Conservation (phyloP, 1,284 basidiomycete genomes). For the Vanrija sp. region DNA sequence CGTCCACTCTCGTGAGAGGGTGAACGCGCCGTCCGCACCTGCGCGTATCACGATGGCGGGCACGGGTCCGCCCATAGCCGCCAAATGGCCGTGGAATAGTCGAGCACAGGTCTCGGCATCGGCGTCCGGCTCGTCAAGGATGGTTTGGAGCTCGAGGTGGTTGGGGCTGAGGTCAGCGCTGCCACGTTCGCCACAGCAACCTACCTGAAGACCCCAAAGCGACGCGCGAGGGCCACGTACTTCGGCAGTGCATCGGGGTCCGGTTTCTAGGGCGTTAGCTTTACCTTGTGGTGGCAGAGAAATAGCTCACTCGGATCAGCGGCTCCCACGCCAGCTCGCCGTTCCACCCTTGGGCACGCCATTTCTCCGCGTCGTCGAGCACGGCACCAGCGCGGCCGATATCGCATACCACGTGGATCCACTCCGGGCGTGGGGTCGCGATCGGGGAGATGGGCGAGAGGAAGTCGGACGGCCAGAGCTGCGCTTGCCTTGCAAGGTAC, state of each 20-base stretch:
- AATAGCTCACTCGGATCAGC: slow-evolving; percentile 49
- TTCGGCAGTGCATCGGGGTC: not conserved
- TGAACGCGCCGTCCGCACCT: slow-evolving; percentile 70
- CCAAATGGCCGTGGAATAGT: slow-evolving; percentile 8
- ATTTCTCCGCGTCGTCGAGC: slow-evolving; percentile 58
- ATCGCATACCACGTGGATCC: slow-evolving; percentile 82
- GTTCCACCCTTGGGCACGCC: slow-evolving; percentile 55
- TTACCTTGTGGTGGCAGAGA: not conserved
- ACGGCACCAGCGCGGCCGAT: slow-evolving; percentile 66
- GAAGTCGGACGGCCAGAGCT: slow-evolving; percentile 68
- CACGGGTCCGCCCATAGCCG: slow-evolving; percentile 48
- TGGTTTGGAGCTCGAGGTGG: slow-evolving; percentile 50
- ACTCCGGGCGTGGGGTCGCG: slow-evolving; percentile 52
- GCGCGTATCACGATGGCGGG: slow-evolving; percentile 64
- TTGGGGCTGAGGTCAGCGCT: slow-evolving; percentile 44
- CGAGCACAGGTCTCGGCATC: slow-evolving; percentile 10
- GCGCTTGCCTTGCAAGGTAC: slow-evolving; percentile 70
- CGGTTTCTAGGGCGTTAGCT: not conserved
- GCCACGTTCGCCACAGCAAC: slow-evolving; percentile 5
- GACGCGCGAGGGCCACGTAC: slow-evolving; percentile 16
- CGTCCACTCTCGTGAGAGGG: slow-evolving; percentile 41
- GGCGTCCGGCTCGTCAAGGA: slow-evolving; percentile 44
- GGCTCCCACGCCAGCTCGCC: slow-evolving; percentile 76
- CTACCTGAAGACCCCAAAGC: slow-evolving; percentile 34
- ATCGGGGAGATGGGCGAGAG: slow-evolving; percentile 50